Conservation (phyloP, 495 filamentous ascomycete genomes). For the Achaetomiella virescens region DNA sequence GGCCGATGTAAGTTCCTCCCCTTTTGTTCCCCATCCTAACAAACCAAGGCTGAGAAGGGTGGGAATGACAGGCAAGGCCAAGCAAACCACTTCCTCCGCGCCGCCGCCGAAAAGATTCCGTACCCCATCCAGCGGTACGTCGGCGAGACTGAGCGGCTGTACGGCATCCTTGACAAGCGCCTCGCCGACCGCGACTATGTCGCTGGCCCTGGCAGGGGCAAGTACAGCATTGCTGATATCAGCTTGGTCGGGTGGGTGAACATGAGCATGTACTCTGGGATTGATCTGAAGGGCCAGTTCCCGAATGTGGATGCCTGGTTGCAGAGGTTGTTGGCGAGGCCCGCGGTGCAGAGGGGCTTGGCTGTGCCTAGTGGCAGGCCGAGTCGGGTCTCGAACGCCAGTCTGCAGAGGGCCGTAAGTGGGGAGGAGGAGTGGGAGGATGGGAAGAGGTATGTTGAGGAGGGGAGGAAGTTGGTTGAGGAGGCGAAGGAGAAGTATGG, state of each 20-base stretch:
- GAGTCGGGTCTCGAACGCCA: constrained; percentile 6
- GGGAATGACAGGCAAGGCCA: constrained; percentile 60
- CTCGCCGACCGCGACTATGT: constrained; percentile 56
- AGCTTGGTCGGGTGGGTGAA: constrained; percentile 59
- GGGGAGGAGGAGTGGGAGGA: constrained; percentile 15
- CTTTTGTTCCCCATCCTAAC: neutral
- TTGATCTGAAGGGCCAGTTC: constrained; percentile 60
- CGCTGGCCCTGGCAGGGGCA: constrained; percentile 52
- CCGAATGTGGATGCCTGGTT: constrained; percentile 61
- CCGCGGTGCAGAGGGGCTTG: constrained; percentile 62
- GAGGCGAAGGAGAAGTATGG: constrained; percentile 34
- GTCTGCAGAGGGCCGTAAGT: constrained; percentile 1
- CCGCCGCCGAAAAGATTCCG: constrained; percentile 68
- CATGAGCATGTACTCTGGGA: constrained; percentile 11
- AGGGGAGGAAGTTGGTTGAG: constrained; percentile 20
- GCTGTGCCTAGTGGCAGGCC: constrained; percentile 48
- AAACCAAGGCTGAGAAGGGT: neutral
- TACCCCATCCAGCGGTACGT: constrained; percentile 74
- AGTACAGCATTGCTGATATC: constrained; percentile 78
- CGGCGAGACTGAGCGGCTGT: constrained; percentile 71
- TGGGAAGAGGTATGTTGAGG: constrained; percentile 21
- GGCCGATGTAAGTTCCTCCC: constrained; percentile 51
- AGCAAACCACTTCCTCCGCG: constrained; percentile 76
- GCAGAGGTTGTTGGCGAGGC: constrained; percentile 51
- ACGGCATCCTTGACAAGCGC: constrained; percentile 65